Evolutionary conservation across 2,329 filamentous ascomycete species (phyloP), one percentile per base, ranked within the genome.

Genomic region (Sphaerulina musiva): DNA sequence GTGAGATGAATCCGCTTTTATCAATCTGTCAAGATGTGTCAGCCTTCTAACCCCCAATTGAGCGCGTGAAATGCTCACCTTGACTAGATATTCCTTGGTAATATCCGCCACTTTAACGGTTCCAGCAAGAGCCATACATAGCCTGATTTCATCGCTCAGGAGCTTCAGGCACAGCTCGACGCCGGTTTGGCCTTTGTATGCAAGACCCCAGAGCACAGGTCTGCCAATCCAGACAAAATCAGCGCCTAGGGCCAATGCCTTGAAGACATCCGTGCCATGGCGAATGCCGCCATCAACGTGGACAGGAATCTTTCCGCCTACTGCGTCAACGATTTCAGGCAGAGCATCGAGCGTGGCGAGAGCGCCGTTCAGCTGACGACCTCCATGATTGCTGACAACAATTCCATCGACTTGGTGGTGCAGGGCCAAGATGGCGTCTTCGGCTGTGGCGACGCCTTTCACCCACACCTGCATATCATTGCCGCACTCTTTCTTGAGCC

Each of bases 231-330:
- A 80, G 54, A 69, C 75, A 64, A 70, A 78, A 50, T 78, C 70
- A 0, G 77, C 78, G 2, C 77, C 78, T 2, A 80, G 64, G 2
- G 76, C 75, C 2, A 80, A 65, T 1, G 79, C 80, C 64, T 83
- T 83, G 68, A 83, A 77, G 9, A 82, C 73, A 63, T 83, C 80
- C 0, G 74, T 77, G 0, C 79, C 80, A 11, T 76, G 74, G 39
- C 80, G 64, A 32, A 83, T 76, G 0, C 80, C 80, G 9, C 74
- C 78, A 61, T 87, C 84, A 12, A 86, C 78, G 42, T 85, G 75
- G 17, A 87, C 73, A 0, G 78, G 78, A n/a, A 84, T 72, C 54
- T 74, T 76, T 14, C 76, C 74, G 2, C 66, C 59, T 1, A 70
- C 72, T 5, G 69, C 71, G 2, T 63, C 62, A 0, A 68, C 72